These are phyloP conservation scores for Talaromyces borbonicus DNA, from an alignment of 495 filamentous ascomycete species.

Conservation along the genomic window DNA sequence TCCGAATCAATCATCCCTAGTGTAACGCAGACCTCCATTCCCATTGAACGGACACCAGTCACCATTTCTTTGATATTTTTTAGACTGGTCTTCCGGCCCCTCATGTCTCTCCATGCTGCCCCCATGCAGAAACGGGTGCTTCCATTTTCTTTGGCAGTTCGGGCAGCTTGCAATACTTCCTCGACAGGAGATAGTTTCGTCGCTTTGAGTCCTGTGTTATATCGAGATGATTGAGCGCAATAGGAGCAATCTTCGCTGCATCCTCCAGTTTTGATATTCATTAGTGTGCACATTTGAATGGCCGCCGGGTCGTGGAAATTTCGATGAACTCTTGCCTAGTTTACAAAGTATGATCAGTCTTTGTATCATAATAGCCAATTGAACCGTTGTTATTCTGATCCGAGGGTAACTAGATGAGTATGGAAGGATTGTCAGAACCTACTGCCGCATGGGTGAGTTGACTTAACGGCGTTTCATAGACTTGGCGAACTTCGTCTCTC, in stretches of 20 bases:
- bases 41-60: slow-evolving; percentile 61
- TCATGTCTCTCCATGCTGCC: slow-evolving; percentile 86
- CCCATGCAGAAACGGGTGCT: slow-evolving; percentile 89
- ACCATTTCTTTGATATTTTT: slow-evolving; percentile 77
- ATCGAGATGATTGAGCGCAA: slow-evolving; percentile 75
- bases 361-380: neutral
- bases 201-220: slow-evolving; percentile 68
- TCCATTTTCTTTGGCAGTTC: slow-evolving; percentile 66
- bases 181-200: slow-evolving; percentile 69
- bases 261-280: slow-evolving; percentile 93
- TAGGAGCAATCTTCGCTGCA: slow-evolving; percentile 84
- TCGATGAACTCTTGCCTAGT: slow-evolving; percentile 60
- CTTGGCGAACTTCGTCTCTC: slow-evolving; percentile 60
- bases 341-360: slow-evolving; percentile 3
- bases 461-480: slow-evolving; percentile 71
- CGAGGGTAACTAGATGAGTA: too few relatives aligned
- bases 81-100: slow-evolving; percentile 67
- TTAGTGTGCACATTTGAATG: slow-evolving; percentile 82
- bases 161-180: slow-evolving; percentile 63
- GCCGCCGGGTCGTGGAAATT: slow-evolving; percentile 69
- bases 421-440: too few relatives aligned
- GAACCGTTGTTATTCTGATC: too few relatives aligned
- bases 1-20: slow-evolving; percentile 74
- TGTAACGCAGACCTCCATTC: slow-evolving; percentile 81
- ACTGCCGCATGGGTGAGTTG: slow-evolving; percentile 67